Base-by-base conservation (phyloP, 2,329 filamentous ascomycete species). In the Hypoxylon sp. region DNA sequence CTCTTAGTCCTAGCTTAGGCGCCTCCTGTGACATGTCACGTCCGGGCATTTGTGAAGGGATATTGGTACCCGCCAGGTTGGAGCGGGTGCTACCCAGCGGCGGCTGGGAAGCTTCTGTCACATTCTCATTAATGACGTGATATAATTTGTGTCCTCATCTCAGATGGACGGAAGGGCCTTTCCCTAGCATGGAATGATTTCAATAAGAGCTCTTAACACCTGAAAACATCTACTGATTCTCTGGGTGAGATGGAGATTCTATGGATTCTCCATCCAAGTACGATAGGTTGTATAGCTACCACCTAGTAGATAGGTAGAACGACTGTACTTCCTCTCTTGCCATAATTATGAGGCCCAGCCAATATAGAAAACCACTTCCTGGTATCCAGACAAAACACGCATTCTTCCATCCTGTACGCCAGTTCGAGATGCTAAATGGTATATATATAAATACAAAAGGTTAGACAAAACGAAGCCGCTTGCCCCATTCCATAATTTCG, bases 371-470 rank as follows among this genome's bases (percentile, higher is more conserved):
- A 47, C 11, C 6, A 14, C 16, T 32, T 45, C 21, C 29, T 11
- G 37, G 14, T 21, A 16, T 30, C 37, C 21, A 39, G 32, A 21
- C 48, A 61, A 55, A 65, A 30, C 12, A 45, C 34, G 11, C 19
- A 43, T 23, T 51, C 30, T 19, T 34, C 29, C 58, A 7, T 55
- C 61, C 16, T 32, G n/a, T 67, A 56, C 67, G 64, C 67, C 58
- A 34, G 14, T 61, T 45, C 47, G 5, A 60, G 39, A 68, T 63
- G 66, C 66, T 41, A 58, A 51, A 60, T 57, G 50, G 57, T 64
- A 61, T 61, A 65, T 61, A 69, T 47, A 65, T 27, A 27, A 16
- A 56, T 59, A 63, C 41, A 58, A 51, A 30, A 27, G 23, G 34
- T 39, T 34, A 54, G 23, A 53, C 19, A 57, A 32, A 53, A 34